A percentile compares a stretch with the other conserved stretches of the same genome.
Evolutionary conservation across 2,329 filamentous ascomycete species (phyloP).

Genomic region (Cladosporium sp.): DNA sequence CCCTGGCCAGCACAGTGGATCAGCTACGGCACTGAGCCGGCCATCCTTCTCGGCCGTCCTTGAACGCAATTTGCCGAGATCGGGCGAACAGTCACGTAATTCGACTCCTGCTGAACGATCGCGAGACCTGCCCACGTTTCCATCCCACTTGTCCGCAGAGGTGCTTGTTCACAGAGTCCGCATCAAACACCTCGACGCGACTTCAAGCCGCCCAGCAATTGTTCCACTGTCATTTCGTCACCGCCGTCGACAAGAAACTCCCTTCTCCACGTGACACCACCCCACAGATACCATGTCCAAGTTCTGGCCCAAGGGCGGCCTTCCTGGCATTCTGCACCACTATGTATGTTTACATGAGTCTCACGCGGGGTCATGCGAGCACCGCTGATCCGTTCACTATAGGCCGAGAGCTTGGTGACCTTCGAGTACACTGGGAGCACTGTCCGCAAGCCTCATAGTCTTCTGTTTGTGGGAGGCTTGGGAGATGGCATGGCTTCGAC

Average conservation of each 20-base stretch:
- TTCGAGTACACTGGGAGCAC: slow-evolving; percentile 43
- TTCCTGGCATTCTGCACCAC: slow-evolving; percentile 34
- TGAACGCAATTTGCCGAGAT: slow-evolving; percentile 8
- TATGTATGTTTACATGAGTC: slow-evolving; percentile 29
- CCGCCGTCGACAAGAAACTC: not conserved
- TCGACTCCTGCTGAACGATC: not conserved
- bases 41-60: not conserved
- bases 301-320: slow-evolving; percentile 34
- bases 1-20: not conserved
- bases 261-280: slow-evolving; percentile 15
- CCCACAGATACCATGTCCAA: slow-evolving; percentile 27
- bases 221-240: slow-evolving; percentile 10
- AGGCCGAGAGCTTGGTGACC: slow-evolving; percentile 44
- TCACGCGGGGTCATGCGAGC: slow-evolving; percentile 6
- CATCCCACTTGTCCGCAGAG: slow-evolving; percentile 3
- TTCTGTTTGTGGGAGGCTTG: slow-evolving; percentile 34
- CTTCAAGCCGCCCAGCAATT: not conserved
- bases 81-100: not conserved
- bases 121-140: slow-evolving; percentile 5
- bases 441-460: slow-evolving; percentile 31
- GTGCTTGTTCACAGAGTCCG: slow-evolving; percentile 14
- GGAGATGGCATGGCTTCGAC: slow-evolving; percentile 33
- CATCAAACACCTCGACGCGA: not conserved
- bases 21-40: slow-evolving; percentile 1
- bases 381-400: slow-evolving; percentile 4